A percentile compares a stretch with the other conserved stretches of the same genome.
phyloP scores from a whole-genome alignment of 2,329 filamentous ascomycete species.

The Diaporthe capsici region DNA sequence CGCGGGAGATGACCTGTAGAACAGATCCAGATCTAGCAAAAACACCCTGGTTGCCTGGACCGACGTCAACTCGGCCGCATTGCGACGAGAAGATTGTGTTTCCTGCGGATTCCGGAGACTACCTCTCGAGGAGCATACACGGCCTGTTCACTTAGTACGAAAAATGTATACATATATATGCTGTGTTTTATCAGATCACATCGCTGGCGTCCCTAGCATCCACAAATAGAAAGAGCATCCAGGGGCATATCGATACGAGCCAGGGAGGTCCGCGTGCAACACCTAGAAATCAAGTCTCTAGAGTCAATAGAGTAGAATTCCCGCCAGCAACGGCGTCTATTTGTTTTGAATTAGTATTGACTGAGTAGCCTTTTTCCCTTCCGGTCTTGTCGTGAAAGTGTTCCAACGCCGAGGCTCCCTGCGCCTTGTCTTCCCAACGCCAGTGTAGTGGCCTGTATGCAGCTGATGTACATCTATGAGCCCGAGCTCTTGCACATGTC shows the following conservation, averaged over 20 bases:
- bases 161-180: background rate
- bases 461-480: background rate
- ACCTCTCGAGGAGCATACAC: background rate
- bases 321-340: background rate
- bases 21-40: background rate
- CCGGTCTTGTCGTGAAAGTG: background rate
- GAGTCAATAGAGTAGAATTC: background rate
- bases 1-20: conserved; percentile 1
- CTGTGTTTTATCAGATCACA: background rate
- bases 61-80: background rate
- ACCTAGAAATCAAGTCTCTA: too few species aligned
- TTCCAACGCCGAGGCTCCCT: conserved; percentile 2
- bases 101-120: background rate
- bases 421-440: conserved; percentile 20
- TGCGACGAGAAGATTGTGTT: background rate
- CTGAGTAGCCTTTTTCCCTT: background rate
- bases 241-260: too few species aligned
- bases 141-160: background rate
- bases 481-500: background rate
- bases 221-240: background rate
- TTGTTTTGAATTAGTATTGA: background rate
- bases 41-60: background rate
- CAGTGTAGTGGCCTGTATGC: background rate
- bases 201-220: background rate
- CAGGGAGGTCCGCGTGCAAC: background rate